Conservation (phyloP, 2,329 filamentous ascomycete genomes). For the Aspergillus unguis region DNA sequence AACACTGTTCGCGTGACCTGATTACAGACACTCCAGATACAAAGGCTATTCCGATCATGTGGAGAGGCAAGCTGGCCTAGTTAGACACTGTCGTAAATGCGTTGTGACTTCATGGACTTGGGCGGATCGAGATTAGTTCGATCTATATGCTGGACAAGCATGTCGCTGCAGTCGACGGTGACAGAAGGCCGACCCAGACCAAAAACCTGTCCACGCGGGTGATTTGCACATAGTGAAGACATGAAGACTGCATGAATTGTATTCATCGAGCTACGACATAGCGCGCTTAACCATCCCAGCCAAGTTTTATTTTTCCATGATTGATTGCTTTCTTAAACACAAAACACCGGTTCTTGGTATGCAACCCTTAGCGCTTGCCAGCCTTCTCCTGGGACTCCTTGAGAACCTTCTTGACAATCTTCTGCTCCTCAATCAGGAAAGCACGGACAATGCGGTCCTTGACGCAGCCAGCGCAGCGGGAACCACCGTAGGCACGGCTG, state of each 20-base stretch:
- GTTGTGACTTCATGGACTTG: too few relatives aligned
- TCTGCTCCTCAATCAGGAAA: slow-evolving; percentile 99
- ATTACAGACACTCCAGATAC: too few relatives aligned
- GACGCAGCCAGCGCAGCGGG: slow-evolving; percentile 97
- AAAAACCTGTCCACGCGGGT: too few relatives aligned
- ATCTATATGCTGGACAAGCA: too few relatives aligned
- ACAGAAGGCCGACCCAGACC: too few relatives aligned
- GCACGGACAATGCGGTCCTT: slow-evolving; percentile 96
- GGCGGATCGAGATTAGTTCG: too few relatives aligned
- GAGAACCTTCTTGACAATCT: slow-evolving; percentile 99
- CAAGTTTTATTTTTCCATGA: slow-evolving; percentile 31
- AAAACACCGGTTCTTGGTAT: slow-evolving; percentile 36
- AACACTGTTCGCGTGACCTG: too few relatives aligned
- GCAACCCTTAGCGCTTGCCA: slow-evolving; percentile 41
- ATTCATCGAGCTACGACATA: slow-evolving; percentile 34
- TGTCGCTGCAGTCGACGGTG: too few relatives aligned
- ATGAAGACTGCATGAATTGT: slow-evolving; percentile 25
- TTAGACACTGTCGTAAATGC: too few relatives aligned
- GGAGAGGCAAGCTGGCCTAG: too few relatives aligned
- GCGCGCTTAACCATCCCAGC: slow-evolving; percentile 34
- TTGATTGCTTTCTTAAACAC: slow-evolving; percentile 33
- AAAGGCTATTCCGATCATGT: too few relatives aligned
- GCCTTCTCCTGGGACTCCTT: slow-evolving; percentile 86
- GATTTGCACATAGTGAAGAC: not conserved
- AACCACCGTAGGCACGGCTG: slow-evolving; percentile 96